Percentiles rank a stretch among this genome's conserved stretches.
phyloP scores from a whole-genome alignment of 2,329 filamentous ascomycete genomes.

The Fusarium multiceps region DNA sequence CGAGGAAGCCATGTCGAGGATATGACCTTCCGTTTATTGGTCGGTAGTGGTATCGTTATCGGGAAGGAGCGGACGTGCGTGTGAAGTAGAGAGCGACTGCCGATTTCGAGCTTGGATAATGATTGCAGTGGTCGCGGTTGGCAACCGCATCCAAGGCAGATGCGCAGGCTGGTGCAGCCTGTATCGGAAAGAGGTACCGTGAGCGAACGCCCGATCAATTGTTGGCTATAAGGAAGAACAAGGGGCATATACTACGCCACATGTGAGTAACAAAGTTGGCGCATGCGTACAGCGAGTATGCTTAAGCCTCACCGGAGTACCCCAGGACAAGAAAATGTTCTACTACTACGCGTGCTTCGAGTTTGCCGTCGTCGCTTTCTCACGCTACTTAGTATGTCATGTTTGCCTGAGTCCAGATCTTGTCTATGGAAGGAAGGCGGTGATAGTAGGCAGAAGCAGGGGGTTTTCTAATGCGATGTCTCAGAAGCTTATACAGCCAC shows the following conservation, averaged over 20 bases:
- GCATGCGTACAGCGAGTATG: not conserved
- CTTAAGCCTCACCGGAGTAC: not conserved
- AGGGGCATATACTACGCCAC: conserved; percentile 13
- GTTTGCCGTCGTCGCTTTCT: conserved; percentile 21
- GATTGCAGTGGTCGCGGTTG: conserved; percentile 31
- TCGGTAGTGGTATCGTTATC: conserved; percentile 8
- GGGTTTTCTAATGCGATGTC: not conserved
- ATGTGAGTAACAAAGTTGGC: not conserved
- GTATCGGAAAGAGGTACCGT: conserved; percentile 26
- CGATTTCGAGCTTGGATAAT: conserved; percentile 19
- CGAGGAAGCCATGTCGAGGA: conserved; percentile 43
- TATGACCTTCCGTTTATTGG: conserved; percentile 20
- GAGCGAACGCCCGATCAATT: not conserved
- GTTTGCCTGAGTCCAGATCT: conserved; percentile 19
- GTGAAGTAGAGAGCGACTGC: conserved; percentile 26
- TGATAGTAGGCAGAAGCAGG: conserved; percentile 33
- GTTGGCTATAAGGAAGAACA: conserved; percentile 5
- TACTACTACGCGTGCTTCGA: conserved; percentile 30
- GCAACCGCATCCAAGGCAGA: conserved; percentile 47
- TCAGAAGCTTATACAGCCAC: conserved; percentile 23
- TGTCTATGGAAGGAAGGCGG: conserved; percentile 40
- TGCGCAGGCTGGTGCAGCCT: conserved; percentile 38
- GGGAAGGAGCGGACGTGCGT: not conserved
- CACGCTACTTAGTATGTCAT: conserved; percentile 46
- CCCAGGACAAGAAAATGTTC: conserved; percentile 1